phyloP scores from a whole-genome alignment of 768 basidiomycete genomes.

The Dendrothele bispora region DNA sequence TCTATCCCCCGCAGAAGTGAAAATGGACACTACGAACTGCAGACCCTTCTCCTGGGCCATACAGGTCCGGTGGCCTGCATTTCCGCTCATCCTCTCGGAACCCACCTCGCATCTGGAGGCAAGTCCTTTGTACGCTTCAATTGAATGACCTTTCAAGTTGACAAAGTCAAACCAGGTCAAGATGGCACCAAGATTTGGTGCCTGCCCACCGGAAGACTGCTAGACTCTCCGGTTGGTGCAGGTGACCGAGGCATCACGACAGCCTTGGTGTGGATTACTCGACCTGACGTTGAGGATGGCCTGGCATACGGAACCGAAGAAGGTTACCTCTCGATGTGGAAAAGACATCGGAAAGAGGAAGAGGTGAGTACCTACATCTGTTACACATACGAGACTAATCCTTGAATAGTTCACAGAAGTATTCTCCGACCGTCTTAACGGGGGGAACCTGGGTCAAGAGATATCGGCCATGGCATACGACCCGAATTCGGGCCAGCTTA shows the following conservation, averaged over 20 bases:
- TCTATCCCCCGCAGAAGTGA: too few species aligned
- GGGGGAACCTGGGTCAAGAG: neutral
- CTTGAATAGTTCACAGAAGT: conserved; percentile 1
- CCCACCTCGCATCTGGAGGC: neutral
- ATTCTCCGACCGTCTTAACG: neutral
- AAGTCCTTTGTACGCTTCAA: too few species aligned
- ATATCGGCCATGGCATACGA: conserved; percentile 1
- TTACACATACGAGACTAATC: neutral
- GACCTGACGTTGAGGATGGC: neutral
- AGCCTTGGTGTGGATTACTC: conserved; percentile 4
- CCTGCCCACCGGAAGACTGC: neutral
- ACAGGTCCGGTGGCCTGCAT: conserved; percentile 1
- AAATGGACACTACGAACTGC: neutral
- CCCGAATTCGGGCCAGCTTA: neutral
- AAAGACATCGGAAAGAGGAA: neutral
- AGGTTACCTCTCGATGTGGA: conserved; percentile 3
- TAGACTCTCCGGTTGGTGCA: neutral
- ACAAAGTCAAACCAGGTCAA: neutral
- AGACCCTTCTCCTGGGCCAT: neutral
- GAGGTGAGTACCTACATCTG: neutral
- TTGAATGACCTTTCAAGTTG: too few species aligned
- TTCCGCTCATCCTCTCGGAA: neutral
- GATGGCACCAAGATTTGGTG: neutral
- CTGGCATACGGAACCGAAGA: conserved; percentile 4
- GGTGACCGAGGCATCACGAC: conserved; percentile 1